phyloP scores from a whole-genome alignment of 2,329 filamentous ascomycete species.

The Clonostachys rosea region DNA sequence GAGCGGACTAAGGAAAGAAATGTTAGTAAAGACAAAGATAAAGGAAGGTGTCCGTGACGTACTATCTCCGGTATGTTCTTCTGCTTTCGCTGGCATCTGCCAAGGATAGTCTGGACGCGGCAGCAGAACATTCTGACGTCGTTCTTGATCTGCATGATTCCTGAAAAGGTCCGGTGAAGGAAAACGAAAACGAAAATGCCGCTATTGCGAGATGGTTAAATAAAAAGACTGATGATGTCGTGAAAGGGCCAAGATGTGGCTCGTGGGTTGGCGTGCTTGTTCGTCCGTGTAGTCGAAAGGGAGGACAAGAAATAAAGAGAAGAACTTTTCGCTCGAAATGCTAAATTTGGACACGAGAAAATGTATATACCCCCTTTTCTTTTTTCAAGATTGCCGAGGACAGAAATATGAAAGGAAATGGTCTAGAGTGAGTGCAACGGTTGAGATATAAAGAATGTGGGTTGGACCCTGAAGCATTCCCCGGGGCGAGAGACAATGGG shows the following conservation, averaged over 20 bases:
- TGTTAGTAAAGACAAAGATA: not conserved
- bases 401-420: too few species aligned
- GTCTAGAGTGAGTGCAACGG: too few species aligned
- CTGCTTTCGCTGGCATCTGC: conserved; percentile 31
- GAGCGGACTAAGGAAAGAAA: conserved; percentile 39
- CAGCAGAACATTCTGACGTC: conserved; percentile 37
- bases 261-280: too few species aligned
- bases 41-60: conserved; percentile 10
- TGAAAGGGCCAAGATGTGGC: too few species aligned
- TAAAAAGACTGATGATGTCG: too few species aligned
- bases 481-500: not conserved
- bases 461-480: too few species aligned
- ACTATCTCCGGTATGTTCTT: conserved; percentile 42
- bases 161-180: conserved; percentile 7
- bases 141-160: conserved; percentile 26
- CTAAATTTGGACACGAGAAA: too few species aligned
- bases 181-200: conserved; percentile 3
- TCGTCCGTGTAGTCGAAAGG: not conserved
- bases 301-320: not conserved
- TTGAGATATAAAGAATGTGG: too few species aligned
- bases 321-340: not conserved
- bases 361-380: too few species aligned
- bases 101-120: conserved; percentile 37
- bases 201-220: too few species aligned
- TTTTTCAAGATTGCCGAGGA: too few species aligned